A percentile compares a stretch with the other conserved stretches of the same genome.
phyloP scores from a whole-genome alignment of 2,329 filamentous ascomycete genomes.

The Colletotrichum lindemuthianum region DNA sequence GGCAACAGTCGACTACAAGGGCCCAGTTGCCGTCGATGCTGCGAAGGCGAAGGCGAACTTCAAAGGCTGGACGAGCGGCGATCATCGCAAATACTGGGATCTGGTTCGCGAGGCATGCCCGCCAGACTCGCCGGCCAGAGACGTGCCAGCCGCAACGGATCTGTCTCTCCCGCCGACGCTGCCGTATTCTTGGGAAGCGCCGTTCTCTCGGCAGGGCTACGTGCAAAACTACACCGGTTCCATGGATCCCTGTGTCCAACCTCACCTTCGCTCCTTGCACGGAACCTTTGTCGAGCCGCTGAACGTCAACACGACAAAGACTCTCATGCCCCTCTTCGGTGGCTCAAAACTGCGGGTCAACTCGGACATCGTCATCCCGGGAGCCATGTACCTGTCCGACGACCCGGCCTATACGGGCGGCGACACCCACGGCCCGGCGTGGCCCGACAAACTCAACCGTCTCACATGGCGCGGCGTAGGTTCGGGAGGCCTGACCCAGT shows the following conservation, averaged over 20 bases:
- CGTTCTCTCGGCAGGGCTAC: slow-evolving; percentile 57
- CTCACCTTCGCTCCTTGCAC: slow-evolving; percentile 60
- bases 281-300: slow-evolving; percentile 67
- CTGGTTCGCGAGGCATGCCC: slow-evolving; percentile 66
- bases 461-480: slow-evolving; percentile 74
- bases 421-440: slow-evolving; percentile 62
- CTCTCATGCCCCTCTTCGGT: slow-evolving; percentile 69
- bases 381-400: slow-evolving; percentile 70
- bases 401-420: slow-evolving; percentile 70
- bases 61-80: slow-evolving; percentile 28
- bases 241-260: slow-evolving; percentile 68
- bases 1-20: slow-evolving; percentile 56
- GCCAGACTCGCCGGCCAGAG: slow-evolving; percentile 60
- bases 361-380: slow-evolving; percentile 72
- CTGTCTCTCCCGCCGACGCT: slow-evolving; percentile 45
- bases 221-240: slow-evolving; percentile 68
- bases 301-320: slow-evolving; percentile 60
- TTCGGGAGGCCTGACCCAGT: slow-evolving; percentile 64
- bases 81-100: slow-evolving; percentile 62
- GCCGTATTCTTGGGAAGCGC: slow-evolving; percentile 47
- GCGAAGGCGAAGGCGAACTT: slow-evolving; percentile 46
- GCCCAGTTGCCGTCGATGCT: slow-evolving; percentile 50
- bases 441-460: slow-evolving; percentile 65
- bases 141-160: slow-evolving; percentile 45
- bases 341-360: slow-evolving; percentile 72